Base-by-base conservation (phyloP, 805 yeast species). In the Yarrowia sp. region DNA sequence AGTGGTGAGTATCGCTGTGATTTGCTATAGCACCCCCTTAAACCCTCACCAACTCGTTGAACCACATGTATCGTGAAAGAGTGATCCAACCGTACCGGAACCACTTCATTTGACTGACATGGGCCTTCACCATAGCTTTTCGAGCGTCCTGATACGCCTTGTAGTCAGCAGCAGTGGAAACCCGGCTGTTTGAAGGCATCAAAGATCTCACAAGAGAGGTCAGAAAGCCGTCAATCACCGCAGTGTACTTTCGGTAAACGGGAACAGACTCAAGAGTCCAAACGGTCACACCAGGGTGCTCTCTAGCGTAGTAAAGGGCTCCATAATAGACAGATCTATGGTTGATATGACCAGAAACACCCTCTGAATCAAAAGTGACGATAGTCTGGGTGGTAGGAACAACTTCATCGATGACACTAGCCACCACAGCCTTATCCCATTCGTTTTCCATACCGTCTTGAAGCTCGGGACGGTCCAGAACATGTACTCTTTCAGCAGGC, bases 61-160 rank as follows among this genome's bases (percentile, higher is more conserved):
- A 84, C 50, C 87, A 86, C 81, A 91, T 85, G 77, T 92, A 94
- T 70, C 93, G 82, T 69, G 97, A 89, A 67, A 87, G 77, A 7
- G 85, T 69, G 74, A 95, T 80, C 97, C 98, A 95, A 0, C 92
- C 88, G 80, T 90, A 90, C 71, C 99, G 83, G 76, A 89, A 95
- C 98, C 98, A 94, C 9, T 89, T 93, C 90, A 95, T 90, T 76
- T 95, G 99, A 1, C 96, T 86, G 70, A 82, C 82, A 78, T 95
- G 98, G 2, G 90, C 96, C 71, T 82, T 82, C 2, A 87, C 79
- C 97, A 94, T 92, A 4, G 97, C 90, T 0, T 89, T 83, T 67
- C 87, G 81, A 5, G 83, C 74, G 14, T 19, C 79, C 76, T 71
- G 78, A 61, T 70, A 73, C 67, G 71, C 72, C 53, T 52, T 43